Evolutionary conservation across 331 rosid genomes (phyloP).

Genomic region (Malus hybrid): DNA sequence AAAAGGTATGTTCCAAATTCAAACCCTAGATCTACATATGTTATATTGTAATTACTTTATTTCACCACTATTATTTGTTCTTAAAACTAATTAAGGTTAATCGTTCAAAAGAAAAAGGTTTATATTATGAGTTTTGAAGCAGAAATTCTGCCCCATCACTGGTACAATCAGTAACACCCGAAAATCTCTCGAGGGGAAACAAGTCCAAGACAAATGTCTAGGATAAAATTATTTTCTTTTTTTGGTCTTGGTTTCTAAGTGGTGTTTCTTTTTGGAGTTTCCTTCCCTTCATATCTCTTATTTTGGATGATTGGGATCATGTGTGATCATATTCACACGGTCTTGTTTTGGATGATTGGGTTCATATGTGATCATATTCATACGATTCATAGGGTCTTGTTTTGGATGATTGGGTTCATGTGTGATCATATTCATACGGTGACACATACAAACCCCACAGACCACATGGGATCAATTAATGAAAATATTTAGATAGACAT

Average conservation of each 20-base stretch:
- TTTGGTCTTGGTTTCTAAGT: not conserved
- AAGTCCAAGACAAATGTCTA: not conserved
- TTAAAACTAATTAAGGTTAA: not conserved
- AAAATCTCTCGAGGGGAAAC: not conserved
- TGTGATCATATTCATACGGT: too few relatives aligned
- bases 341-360: too few relatives aligned
- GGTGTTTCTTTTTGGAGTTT: conserved; percentile 43
- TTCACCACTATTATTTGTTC: not conserved
- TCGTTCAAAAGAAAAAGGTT: not conserved
- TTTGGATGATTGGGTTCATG: too few relatives aligned
- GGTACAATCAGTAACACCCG: not conserved
- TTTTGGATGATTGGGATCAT: too few relatives aligned
- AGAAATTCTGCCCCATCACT: not conserved
- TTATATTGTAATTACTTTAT: not conserved
- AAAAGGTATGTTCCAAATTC: conserved; percentile 50
- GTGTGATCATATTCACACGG: too few relatives aligned
- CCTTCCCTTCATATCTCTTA: not conserved
- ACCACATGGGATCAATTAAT: not conserved
- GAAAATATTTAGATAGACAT: not conserved
- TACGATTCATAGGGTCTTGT: too few relatives aligned
- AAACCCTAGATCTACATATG: not conserved
- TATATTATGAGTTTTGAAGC: not conserved
- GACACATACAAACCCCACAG: conserved; percentile 27
- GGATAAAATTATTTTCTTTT: not conserved
- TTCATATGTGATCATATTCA: too few relatives aligned